Evolutionary conservation across 495 filamentous ascomycete species (phyloP).

Genomic region (Paragyromitra xinjiangensis): DNA sequence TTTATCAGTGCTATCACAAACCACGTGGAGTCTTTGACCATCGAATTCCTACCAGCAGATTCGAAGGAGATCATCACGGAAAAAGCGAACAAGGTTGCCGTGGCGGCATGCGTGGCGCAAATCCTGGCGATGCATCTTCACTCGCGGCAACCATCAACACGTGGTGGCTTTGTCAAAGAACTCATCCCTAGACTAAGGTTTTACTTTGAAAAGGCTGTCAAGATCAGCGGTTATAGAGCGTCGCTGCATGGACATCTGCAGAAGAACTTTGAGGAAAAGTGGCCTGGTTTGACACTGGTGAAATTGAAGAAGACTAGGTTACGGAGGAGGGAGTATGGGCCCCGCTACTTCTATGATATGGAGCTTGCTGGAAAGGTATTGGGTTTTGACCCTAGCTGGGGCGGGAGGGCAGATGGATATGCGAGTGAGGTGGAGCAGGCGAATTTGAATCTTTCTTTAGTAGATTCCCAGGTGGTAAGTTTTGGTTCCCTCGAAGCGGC

Average conservation of each 20-base stretch:
- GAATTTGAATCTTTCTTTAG: slow-evolving; percentile 87
- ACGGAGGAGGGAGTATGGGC: slow-evolving; percentile 69
- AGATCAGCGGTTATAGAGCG: slow-evolving; percentile 77
- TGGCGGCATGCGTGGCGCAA: slow-evolving; percentile 83
- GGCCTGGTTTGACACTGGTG: slow-evolving; percentile 71
- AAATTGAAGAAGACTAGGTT: slow-evolving; percentile 81
- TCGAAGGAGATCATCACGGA: slow-evolving; percentile 61
- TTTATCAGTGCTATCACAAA: slow-evolving; percentile 75
- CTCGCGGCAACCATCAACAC: slow-evolving; percentile 75
- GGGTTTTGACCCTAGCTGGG: slow-evolving; percentile 80
- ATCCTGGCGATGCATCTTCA: slow-evolving; percentile 92
- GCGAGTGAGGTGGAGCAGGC: slow-evolving; percentile 79
- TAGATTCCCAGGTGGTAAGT: slow-evolving; percentile 90
- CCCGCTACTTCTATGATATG: slow-evolving; percentile 82
- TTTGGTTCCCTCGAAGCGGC: background rate
- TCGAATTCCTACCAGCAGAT: slow-evolving; percentile 62
- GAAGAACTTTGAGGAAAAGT: slow-evolving; percentile 82
- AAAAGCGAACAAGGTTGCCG: slow-evolving; percentile 70
- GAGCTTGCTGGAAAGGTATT: slow-evolving; percentile 76
- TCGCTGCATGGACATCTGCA: slow-evolving; percentile 86
- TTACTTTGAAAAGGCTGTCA: slow-evolving; percentile 76
- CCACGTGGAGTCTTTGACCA: slow-evolving; percentile 71
- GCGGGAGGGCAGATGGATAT: slow-evolving; percentile 73
- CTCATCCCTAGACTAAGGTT: slow-evolving; percentile 78
- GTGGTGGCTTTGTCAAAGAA: slow-evolving; percentile 70